Evolutionary conservation across 345 rosid species (phyloP), one percentile per base, ranked within the genome.

Genomic region (Garcia nutans): DNA sequence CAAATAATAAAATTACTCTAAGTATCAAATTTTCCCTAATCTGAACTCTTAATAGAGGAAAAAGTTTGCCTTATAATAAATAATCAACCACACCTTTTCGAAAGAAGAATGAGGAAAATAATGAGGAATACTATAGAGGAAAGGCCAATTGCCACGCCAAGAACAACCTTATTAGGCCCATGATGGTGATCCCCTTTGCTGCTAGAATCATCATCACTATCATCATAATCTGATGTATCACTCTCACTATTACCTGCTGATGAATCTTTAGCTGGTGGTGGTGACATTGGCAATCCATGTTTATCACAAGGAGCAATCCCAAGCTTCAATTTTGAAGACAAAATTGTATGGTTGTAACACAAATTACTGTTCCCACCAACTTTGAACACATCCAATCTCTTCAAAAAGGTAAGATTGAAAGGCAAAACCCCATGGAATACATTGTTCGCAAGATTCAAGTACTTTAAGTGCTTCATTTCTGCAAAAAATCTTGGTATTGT

Each of bases 291-390:
- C 80, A 92, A 74, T 10, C 99, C 99, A 71, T 93, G 94, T 82
- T 90, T 96, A 79, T 96, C 98, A 41, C 98, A 96, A 3, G 75
- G 78, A 44, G 96, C 91, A 70, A 96, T 88, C 73, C 99, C 98
- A 47, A 93, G 85, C 82, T 90, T 96, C 90, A 93, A 45, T 84
- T 89, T 91, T 37, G 92, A 83, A 0, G 98, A 86, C 74, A 91
- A 55, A 52, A 82, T 80, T 8, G 96, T 82, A 65, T 87, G 97
- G 73, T 93, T 96, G 69, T 90, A 93, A 74, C 99, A 96, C 75
- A 96, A 80, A 76, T 92, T 85, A 82, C 84, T 72, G 75, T 96
- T 93, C n/a, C 90, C 96, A 33, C 93, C 92, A 24, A 91, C 58
- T 83, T 86, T 93, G 70, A 96, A 88, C 78, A 93, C 92, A 16